Evolutionary conservation across 1,284 basidiomycete species (phyloP), one percentile per base, ranked within the genome.

Genomic region (Peniophora sp.): DNA sequence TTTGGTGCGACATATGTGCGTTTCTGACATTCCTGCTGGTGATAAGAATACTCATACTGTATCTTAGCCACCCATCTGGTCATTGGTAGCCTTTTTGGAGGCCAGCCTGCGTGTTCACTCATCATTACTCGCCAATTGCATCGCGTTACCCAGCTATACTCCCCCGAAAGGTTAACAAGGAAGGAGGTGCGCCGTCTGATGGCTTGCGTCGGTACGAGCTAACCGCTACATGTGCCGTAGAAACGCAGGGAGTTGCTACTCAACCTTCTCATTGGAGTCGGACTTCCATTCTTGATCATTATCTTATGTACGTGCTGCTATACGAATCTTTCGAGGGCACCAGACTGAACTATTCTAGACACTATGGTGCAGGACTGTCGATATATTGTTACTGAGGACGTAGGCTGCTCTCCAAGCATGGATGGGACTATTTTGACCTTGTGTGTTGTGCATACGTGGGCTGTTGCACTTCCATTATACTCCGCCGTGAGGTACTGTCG

Each of bases 1-100:
- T 45, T 16, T 45, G 44, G 44, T 45, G 44, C 23, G 44, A 45
- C 22, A 45, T 45, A 19, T 20, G 44, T 45, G 44, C 44, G 44
- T 45, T 19, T 44, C 20, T 44, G 9, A 9, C 34, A n/a, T n/a
- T 36, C 34, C n/a, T 36, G 34, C 34, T 36, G 34, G n/a, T n/a
- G 10, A n/a, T 36, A 36, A 36, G 34, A 10, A n/a, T 10, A 10
- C n/a, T 10, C 10, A 36, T 10, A 36, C 10, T n/a, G n/a, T 36
- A n/a, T 36, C n/a, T 20, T 16, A 41, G 38, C 38, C 8, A 41
- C 38, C 6, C 38, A 41, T 16, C n/a, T 41, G n/a, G 38, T 41
- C n/a, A n/a, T 41, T 16, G 38, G n/a, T 8, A 20, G 27, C 12
- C 12, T 20, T 8, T 41, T 41, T 20, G 44, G n/a, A 16, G 23